A percentile compares a stretch with the other conserved stretches of the same genome.
Evolutionary conservation across 2,329 filamentous ascomycete species (phyloP).

Genomic region (Nemania abortiva): DNA sequence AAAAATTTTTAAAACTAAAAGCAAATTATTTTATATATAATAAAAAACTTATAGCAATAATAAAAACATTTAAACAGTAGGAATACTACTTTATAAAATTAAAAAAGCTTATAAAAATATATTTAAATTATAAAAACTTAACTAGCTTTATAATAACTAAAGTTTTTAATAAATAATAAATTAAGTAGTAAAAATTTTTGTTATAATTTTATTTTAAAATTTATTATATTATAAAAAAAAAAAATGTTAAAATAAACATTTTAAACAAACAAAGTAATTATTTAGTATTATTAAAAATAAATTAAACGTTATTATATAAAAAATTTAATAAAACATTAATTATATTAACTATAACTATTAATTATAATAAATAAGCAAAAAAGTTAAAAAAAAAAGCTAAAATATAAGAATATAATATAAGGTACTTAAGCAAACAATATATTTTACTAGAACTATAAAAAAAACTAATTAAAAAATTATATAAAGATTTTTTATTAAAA

Average conservation of each 20-base stretch:
- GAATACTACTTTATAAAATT: conserved; percentile 11
- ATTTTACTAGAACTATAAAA: conserved; percentile 1
- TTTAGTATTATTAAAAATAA: conserved; percentile 2
- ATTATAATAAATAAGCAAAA: conserved; percentile 1
- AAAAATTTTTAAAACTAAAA: not conserved
- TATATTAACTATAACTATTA: conserved; percentile 15
- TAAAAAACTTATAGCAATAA: no score
- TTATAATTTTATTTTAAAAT: conserved; percentile 22
- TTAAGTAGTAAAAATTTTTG: conserved; percentile 10
- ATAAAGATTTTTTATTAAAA: conserved; percentile 7
- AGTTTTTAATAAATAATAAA: no score
- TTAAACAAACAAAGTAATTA: conserved; percentile 10
- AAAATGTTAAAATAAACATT: no score
- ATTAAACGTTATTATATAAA: no score
- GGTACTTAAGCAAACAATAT: not conserved
- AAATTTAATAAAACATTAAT: conserved; percentile 9
- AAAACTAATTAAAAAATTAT: conserved; percentile 3
- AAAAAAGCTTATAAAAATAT: conserved; percentile 17
- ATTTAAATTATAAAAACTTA: conserved; percentile 16
- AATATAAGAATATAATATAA: not conserved
- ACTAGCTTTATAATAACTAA: no score
- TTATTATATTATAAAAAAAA: conserved; percentile 15
- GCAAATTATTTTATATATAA: no score
- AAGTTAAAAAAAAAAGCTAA: conserved; percentile 15
- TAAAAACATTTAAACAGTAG: conserved; percentile 17